Base-by-base conservation (phyloP, 108 stramenopile genomes). In the Skeletonema grethae region DNA sequence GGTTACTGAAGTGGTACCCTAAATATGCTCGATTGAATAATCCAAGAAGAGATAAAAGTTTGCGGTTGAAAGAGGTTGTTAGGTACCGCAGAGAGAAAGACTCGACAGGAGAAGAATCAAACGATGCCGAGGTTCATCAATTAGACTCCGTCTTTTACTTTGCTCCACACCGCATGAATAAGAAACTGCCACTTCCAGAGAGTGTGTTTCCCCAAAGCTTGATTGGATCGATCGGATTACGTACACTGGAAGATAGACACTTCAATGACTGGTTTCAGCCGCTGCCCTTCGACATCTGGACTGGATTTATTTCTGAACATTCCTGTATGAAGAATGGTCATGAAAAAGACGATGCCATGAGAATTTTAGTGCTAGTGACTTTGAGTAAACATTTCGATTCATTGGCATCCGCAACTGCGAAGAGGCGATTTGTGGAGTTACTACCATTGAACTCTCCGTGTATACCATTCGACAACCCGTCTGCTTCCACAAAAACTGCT, bases 1-100 rank as follows among this genome's bases (percentile, higher is more conserved):
- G 82, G 12, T 59, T 93, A 7, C 39, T 90, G 28, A 86, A 87
- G 50, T 93, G 92, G 92, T 90, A 87, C 84, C 80, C 79, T 6
- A 81, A 85, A 88, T 75, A 65, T 73, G 66, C 25, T 80, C 78
- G 63, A 67, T 83, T 41, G 61, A 89, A 38, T 61, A 72, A 9
- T 10, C 50, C 45, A 57, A 73, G 55, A 63, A 73, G 48, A 64
- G 39, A 57, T 71, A 79, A 25, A 73, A 48, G 84, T 39, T 11
- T 65, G 20, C 25, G 60, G 16, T 35, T 91, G 31, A 88, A 88
- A 55, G 88, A 89, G 24, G 50, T 34, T 10, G 76, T 89, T 61
- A 61, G 75, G 50, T 88, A 77, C 57, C 72, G 67, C 31, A 62
- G 28, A 41, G 63, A 77, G 11, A 57, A 22, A 38, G 7, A 72